These are phyloP conservation scores for Talaromyces pinophilus DNA, from an alignment of 2,329 filamentous ascomycete species.

Conservation along the genomic window DNA sequence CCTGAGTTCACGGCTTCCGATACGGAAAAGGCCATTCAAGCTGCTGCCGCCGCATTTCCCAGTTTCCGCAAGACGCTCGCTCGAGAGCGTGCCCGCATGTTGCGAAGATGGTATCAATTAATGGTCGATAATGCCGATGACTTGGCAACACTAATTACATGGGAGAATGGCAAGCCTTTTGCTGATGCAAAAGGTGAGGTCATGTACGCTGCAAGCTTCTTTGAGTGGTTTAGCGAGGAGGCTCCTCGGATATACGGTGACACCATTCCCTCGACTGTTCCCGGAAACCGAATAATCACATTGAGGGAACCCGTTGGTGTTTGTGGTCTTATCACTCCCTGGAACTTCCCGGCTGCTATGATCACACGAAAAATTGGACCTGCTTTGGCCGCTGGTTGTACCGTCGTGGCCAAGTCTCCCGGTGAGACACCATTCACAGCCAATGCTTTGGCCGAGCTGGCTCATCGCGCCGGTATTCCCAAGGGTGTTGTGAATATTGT, in stretches of 20 bases:
- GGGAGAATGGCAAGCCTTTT: conserved; percentile 70
- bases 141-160: conserved; percentile 65
- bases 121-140: conserved; percentile 68
- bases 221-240: conserved; percentile 66
- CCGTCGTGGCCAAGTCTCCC: conserved; percentile 87
- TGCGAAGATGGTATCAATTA: conserved; percentile 68
- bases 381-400: conserved; percentile 87
- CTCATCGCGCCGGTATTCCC: conserved; percentile 82
- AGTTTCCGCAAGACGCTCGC: conserved; percentile 62
- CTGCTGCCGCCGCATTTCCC: conserved; percentile 71
- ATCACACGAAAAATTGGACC: conserved; percentile 55
- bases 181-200: conserved; percentile 62
- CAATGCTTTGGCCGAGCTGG: conserved; percentile 83
- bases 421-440: conserved; percentile 91
- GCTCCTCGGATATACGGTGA: conserved; percentile 61
- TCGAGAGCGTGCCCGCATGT: conserved; percentile 61
- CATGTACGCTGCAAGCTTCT: conserved; percentile 60
- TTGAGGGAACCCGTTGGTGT: conserved; percentile 68
- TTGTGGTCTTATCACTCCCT: conserved; percentile 66
- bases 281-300: conserved; percentile 63
- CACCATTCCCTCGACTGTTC: conserved; percentile 60
- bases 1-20: conserved; percentile 79
- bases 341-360: conserved; percentile 63
- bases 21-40: conserved; percentile 76
- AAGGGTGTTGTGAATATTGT: conserved; percentile 89